These are phyloP conservation scores for Adansonia rubrostipa DNA, from an alignment of 441 rosid species.

Conservation along the genomic window DNA sequence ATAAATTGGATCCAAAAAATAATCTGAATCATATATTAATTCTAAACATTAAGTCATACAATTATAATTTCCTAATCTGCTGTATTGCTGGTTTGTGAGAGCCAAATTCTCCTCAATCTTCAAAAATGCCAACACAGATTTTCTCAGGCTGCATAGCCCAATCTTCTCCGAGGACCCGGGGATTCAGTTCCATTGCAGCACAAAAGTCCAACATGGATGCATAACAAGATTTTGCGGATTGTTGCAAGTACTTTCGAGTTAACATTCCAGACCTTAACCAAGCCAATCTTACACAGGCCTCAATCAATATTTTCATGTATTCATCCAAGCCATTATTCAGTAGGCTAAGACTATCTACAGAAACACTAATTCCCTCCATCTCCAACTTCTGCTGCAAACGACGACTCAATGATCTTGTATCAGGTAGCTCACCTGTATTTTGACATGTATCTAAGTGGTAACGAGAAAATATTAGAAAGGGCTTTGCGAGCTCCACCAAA, in stretches of 20 bases:
- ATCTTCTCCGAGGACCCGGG: constrained; percentile 70
- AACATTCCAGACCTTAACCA: constrained; percentile 39
- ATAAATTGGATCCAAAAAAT: neutral
- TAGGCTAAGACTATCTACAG: constrained; percentile 57
- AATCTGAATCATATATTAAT: constrained; percentile 24
- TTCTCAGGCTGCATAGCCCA: constrained; percentile 80
- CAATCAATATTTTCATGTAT: constrained; percentile 68
- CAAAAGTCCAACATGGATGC: constrained; percentile 62
- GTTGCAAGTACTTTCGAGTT: constrained; percentile 33
- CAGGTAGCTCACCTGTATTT: constrained; percentile 63
- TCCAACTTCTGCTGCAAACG: constrained; percentile 64
- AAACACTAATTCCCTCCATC: constrained; percentile 57
- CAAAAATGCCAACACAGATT: constrained; percentile 45
- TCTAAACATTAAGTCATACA: constrained; percentile 15
- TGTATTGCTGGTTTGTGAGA: constrained; percentile 14
- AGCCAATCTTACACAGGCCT: constrained; percentile 65
- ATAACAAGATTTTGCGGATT: constrained; percentile 30
- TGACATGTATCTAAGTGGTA: constrained; percentile 50
- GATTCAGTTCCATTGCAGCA: constrained; percentile 72
- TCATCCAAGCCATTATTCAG: constrained; percentile 70
- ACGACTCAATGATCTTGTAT: constrained; percentile 59
- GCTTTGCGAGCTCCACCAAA: constrained; percentile 46
- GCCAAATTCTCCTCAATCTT: constrained; percentile 38
- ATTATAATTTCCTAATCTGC: constrained; percentile 18
- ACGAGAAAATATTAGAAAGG: constrained; percentile 33